Conservation (phyloP, 1,284 basidiomycete species). For the Afroboletus lepidellus region DNA sequence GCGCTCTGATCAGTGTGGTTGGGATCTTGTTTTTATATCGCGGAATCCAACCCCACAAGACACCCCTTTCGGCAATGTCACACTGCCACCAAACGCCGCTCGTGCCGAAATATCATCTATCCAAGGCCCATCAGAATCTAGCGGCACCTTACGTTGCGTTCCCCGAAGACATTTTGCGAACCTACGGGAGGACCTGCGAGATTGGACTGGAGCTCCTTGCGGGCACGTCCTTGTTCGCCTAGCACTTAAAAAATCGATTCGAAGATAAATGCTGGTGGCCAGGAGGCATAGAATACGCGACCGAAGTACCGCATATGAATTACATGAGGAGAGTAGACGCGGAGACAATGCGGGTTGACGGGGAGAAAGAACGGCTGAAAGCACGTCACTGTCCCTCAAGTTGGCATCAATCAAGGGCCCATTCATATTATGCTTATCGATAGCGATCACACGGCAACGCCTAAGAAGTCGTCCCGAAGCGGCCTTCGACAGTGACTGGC, state of each 20-base stretch:
- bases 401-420: neutral
- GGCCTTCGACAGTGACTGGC: too few species aligned
- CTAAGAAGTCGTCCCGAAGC: too few species aligned
- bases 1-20: neutral
- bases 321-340: slow-evolving; percentile 2
- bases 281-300: neutral
- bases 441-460: too few species aligned
- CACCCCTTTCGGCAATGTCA: slow-evolving; percentile 13
- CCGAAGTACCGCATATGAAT: neutral
- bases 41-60: neutral
- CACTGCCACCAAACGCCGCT: slow-evolving; percentile 17
- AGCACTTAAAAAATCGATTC: too few species aligned
- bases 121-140: too few species aligned
- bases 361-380: slow-evolving; percentile 25
- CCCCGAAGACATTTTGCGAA: too few species aligned
- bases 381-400: neutral
- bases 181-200: too few species aligned
- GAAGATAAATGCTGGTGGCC: neutral
- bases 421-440: neutral
- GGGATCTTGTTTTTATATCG: slow-evolving; percentile 19
- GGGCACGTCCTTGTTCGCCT: too few species aligned
- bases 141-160: too few species aligned
- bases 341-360: slow-evolving; percentile 25
- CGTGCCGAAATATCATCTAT: neutral
- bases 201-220: too few species aligned